phyloP scores from a whole-genome alignment of 257 asterid species.

The Capsicum pubescens region DNA sequence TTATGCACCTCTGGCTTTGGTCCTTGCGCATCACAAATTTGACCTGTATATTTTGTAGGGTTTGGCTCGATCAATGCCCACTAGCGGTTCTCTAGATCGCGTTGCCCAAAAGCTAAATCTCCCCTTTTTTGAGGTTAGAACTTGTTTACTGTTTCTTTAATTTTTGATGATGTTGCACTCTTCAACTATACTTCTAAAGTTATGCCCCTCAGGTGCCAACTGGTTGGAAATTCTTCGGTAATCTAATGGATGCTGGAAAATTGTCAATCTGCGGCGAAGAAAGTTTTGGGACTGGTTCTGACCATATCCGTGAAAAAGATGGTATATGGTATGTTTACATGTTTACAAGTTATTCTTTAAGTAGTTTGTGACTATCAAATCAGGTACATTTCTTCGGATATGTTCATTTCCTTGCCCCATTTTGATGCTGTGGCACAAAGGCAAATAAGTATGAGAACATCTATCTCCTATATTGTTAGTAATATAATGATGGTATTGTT shows the following conservation, averaged over 20 bases:
- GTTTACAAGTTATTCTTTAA: conserved; percentile 25
- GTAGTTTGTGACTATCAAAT: neutral
- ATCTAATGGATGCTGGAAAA: conserved; percentile 94
- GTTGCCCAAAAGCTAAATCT: conserved; percentile 84
- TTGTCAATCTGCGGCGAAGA: conserved; percentile 98
- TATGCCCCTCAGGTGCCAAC: conserved; percentile 76
- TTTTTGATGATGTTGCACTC: conserved; percentile 11
- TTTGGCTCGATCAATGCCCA: conserved; percentile 99
- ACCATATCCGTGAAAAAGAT: conserved; percentile 97
- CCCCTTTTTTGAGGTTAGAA: conserved; percentile 77
- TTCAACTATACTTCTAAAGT: neutral
- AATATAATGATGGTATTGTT: neutral
- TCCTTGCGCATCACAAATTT: neutral
- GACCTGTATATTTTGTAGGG: conserved; percentile 55
- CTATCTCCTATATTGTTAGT: neutral
- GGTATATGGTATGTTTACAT: conserved; percentile 78
- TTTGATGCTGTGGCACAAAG: neutral
- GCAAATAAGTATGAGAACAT: neutral
- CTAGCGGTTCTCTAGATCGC: conserved; percentile 97
- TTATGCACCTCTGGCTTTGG: neutral
- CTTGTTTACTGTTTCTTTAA: conserved; percentile 6
- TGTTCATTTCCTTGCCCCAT: neutral
- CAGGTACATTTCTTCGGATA: neutral
- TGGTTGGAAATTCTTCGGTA: conserved; percentile 98
- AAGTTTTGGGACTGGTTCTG: conserved; percentile 99